phyloP scores from a whole-genome alignment of 176 grass and related monocot genomes.

The Pontederia paniculata region DNA sequence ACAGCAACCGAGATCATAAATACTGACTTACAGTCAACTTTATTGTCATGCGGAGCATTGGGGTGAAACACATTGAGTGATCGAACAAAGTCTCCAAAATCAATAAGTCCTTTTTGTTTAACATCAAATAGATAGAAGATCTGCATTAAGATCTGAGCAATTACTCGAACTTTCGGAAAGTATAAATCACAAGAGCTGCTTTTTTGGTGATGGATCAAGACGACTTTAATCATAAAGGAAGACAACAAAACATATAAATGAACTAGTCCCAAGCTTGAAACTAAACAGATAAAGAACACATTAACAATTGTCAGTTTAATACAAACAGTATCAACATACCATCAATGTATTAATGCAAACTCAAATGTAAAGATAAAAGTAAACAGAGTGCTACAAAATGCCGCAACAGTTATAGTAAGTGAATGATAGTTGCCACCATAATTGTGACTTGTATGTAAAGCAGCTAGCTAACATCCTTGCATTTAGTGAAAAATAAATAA shows the following conservation, averaged over 20 bases:
- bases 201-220: too few species aligned
- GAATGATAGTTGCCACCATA: too few species aligned
- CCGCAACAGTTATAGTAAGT: too few species aligned
- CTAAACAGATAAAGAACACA: background rate
- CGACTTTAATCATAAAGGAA: too few species aligned
- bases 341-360: too few species aligned
- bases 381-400: conserved; percentile 6
- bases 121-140: conserved; percentile 96
- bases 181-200: too few species aligned
- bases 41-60: conserved; percentile 77
- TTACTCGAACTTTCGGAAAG: too few species aligned
- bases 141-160: conserved; percentile 20
- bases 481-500: too few species aligned
- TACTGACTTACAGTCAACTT: conserved; percentile 77
- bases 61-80: conserved; percentile 94
- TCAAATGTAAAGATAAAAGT: background rate
- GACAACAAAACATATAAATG: background rate
- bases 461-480: too few species aligned
- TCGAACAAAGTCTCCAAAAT: conserved; percentile 93
- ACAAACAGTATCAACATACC: too few species aligned
- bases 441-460: too few species aligned
- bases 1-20: conserved; percentile 10
- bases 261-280: background rate
- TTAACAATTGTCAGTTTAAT: too few species aligned
- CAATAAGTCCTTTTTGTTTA: conserved; percentile 74